Conservation (phyloP, 805 yeast species). For the Phaffomyces opuntiae region DNA sequence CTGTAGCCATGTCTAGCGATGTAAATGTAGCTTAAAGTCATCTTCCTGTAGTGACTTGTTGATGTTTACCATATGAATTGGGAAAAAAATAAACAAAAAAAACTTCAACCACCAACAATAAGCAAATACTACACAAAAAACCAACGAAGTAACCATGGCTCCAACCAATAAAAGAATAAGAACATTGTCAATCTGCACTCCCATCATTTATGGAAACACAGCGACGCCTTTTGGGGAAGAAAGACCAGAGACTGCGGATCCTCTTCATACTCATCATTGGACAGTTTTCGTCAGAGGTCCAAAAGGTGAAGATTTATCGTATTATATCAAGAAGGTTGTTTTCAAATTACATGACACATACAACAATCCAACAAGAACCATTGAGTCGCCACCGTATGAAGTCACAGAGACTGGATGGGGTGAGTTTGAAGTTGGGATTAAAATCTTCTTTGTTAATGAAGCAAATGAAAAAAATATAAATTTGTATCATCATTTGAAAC, state of each 20-base stretch:
- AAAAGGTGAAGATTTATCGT: constrained; percentile 67
- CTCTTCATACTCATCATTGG: constrained; percentile 94
- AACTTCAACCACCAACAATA: neutral
- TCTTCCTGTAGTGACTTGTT: constrained; percentile 11
- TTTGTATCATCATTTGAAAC: constrained; percentile 80
- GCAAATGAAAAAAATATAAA: constrained; percentile 83
- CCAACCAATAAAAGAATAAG: constrained; percentile 21
- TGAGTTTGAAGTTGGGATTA: constrained; percentile 88
- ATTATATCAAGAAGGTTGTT: constrained; percentile 81
- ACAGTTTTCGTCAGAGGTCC: constrained; percentile 87
- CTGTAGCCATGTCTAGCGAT: constrained; percentile 86
- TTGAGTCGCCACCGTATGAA: constrained; percentile 89
- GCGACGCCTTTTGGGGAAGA: constrained; percentile 60
- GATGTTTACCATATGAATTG: no score
- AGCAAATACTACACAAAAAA: neutral
- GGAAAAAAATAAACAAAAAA: neutral
- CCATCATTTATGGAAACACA: constrained; percentile 74
- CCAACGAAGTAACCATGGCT: constrained; percentile 4
- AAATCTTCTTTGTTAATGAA: constrained; percentile 79
- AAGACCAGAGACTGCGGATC: constrained; percentile 58
- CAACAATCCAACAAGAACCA: constrained; percentile 73
- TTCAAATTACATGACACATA: constrained; percentile 95
- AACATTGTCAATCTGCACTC: constrained; percentile 66
- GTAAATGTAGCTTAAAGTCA: constrained; percentile 53
- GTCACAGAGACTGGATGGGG: constrained; percentile 99